Conservation (phyloP, 2,329 filamentous ascomycete species). For the Bimuria novae-zelandiae region DNA sequence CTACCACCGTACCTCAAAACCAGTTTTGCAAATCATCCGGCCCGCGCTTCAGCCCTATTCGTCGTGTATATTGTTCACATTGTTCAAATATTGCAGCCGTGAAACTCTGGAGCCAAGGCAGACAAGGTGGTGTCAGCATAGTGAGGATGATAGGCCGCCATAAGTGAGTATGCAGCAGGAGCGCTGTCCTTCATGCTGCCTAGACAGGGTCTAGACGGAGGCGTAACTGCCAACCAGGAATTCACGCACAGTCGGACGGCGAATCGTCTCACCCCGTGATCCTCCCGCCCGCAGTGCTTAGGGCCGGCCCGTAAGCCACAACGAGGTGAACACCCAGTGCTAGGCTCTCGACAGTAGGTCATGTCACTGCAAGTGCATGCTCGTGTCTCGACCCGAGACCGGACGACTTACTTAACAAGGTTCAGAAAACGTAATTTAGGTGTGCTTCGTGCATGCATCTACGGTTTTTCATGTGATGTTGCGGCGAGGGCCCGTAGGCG, state of each 20-base stretch:
- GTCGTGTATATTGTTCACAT: constrained; percentile 28
- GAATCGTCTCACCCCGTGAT: constrained; percentile 23
- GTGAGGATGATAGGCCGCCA: constrained; percentile 30
- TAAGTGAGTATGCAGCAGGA: constrained; percentile 23
- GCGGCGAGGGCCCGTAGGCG: constrained; percentile 28
- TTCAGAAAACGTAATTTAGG: constrained; percentile 11
- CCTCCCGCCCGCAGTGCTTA: constrained; percentile 33
- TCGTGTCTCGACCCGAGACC: constrained; percentile 1
- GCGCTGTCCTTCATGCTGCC: constrained; percentile 30
- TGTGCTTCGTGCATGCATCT: constrained; percentile 17
- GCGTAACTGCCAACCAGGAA: constrained; percentile 23
- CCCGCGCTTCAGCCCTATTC: constrained; percentile 19
- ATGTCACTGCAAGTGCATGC: constrained; percentile 6
- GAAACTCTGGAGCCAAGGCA: constrained; percentile 23
- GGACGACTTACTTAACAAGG: constrained; percentile 5
- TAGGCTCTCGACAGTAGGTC: constrained; percentile 12
- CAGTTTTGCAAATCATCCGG: constrained; percentile 18
- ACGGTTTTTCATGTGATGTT: constrained; percentile 37
- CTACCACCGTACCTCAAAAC: constrained; percentile 19
- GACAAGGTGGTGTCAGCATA: constrained; percentile 22
- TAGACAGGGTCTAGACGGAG: constrained; percentile 22
- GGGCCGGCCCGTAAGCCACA: constrained; percentile 37
- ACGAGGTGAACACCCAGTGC: constrained; percentile 7
- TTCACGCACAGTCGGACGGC: constrained; percentile 23
- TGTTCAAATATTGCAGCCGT: constrained; percentile 26